Percentiles rank a stretch among this genome's conserved stretches.
Evolutionary conservation across 768 basidiomycete species (phyloP).

Genomic region (Pisolithus tinctorius): DNA sequence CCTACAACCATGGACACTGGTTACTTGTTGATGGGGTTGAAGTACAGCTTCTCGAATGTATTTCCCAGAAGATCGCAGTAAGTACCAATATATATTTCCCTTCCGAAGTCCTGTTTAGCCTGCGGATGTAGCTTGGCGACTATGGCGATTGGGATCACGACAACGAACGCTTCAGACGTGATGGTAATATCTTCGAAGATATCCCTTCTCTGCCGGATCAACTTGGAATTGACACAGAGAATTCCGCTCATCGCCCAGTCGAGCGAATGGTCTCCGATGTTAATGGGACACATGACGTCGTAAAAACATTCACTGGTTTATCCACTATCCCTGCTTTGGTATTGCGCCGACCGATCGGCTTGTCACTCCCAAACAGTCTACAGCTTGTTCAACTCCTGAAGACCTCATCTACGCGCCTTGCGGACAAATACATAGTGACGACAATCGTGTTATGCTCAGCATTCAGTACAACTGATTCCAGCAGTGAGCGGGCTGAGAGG

Average conservation of each 20-base stretch:
- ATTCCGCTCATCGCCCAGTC: background rate
- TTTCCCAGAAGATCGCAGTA: background rate
- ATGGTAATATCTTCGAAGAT: background rate
- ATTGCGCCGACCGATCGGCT: background rate
- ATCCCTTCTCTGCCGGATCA: background rate
- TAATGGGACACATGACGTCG: background rate
- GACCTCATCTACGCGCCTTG: background rate
- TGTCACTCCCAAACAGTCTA: background rate
- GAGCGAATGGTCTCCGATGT: background rate
- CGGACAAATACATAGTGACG: background rate
- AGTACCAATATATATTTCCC: background rate
- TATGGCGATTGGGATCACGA: background rate
- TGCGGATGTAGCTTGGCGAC: background rate
- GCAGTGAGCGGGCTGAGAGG: background rate
- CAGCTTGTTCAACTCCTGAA: background rate
- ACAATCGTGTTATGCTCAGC: background rate
- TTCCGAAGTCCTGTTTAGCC: background rate
- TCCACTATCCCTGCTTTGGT: background rate
- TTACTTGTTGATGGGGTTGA: background rate
- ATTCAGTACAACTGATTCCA: background rate
- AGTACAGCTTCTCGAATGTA: background rate
- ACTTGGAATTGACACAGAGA: background rate
- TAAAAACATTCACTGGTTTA: background rate
- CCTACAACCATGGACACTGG: background rate
- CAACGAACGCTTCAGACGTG: background rate